Percentiles rank a stretch among this genome's conserved stretches.
Evolutionary conservation across 768 basidiomycete species (phyloP).

Genomic region (Boletellus emodensis): DNA sequence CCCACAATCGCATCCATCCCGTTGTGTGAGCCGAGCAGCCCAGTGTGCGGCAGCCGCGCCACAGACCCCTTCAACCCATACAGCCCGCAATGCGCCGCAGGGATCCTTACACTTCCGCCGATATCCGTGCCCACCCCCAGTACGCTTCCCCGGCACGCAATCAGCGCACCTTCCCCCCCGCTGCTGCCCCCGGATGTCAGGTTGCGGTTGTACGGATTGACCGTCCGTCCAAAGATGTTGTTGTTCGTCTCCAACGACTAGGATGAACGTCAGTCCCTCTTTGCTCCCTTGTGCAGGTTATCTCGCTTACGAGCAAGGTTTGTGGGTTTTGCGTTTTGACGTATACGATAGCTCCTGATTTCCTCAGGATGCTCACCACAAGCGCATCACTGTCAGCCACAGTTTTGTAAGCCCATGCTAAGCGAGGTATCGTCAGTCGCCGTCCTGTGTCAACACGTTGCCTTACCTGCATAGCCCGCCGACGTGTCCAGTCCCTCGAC

Average conservation of each 20-base stretch:
- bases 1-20: constrained; percentile 54
- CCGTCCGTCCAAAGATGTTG: constrained; percentile 53
- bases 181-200: constrained; percentile 45
- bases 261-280: constrained; percentile 10
- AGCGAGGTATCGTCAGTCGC: constrained; percentile 19
- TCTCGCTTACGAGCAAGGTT: constrained; percentile 41
- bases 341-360: constrained; percentile 44
- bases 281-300: background rate
- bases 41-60: constrained; percentile 48
- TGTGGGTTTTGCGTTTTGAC: constrained; percentile 47
- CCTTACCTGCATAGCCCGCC: constrained; percentile 28
- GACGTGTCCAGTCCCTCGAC: constrained; percentile 41
- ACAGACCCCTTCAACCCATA: constrained; percentile 47
- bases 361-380: constrained; percentile 41
- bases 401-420: constrained; percentile 38
- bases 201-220: constrained; percentile 60
- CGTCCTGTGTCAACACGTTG: background rate
- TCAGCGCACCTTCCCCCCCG: constrained; percentile 45
- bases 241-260: constrained; percentile 53
- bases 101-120: constrained; percentile 44
- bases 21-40: constrained; percentile 45
- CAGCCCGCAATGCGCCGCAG: constrained; percentile 39
- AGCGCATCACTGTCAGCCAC: constrained; percentile 40
- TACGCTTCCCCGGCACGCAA: constrained; percentile 41
- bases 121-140: constrained; percentile 46